Evolutionary conservation across 2,329 filamentous ascomycete genomes (phyloP).

Genomic region (Aspergillus calidoustus): DNA sequence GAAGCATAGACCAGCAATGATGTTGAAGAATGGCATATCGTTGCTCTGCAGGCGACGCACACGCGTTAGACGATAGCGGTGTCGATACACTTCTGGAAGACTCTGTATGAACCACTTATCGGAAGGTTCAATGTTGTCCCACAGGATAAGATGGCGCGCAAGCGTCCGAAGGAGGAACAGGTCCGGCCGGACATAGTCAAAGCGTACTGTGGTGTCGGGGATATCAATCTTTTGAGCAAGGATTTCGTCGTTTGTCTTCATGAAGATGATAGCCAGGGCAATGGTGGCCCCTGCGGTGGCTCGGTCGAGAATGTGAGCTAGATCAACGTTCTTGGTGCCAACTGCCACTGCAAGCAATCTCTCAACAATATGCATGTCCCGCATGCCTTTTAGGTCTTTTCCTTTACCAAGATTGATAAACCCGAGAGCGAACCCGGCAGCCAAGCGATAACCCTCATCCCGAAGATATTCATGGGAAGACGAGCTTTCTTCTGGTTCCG

Average conservation of each 20-base stretch:
- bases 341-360: slow-evolving; percentile 84
- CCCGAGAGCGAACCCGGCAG: slow-evolving; percentile 89
- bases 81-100: slow-evolving; percentile 71
- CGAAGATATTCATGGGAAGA: slow-evolving; percentile 75
- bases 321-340: slow-evolving; percentile 84
- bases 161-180: slow-evolving; percentile 88
- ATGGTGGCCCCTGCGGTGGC: slow-evolving; percentile 92
- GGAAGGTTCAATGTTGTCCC: slow-evolving; percentile 77
- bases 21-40: slow-evolving; percentile 91
- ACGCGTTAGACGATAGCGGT: slow-evolving; percentile 62
- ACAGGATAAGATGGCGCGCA: slow-evolving; percentile 89
- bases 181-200: slow-evolving; percentile 94
- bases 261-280: slow-evolving; percentile 88
- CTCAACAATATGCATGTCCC: slow-evolving; percentile 92
- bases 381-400: slow-evolving; percentile 81
- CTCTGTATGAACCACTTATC: slow-evolving; percentile 76
- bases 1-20: slow-evolving; percentile 86
- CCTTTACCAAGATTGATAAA: slow-evolving; percentile 95
- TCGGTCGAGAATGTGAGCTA: slow-evolving; percentile 90
- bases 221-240: slow-evolving; percentile 92
- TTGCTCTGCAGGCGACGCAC: slow-evolving; percentile 71
- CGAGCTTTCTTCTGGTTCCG: slow-evolving; percentile 75
- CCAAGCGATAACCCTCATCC: slow-evolving; percentile 94
- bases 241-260: slow-evolving; percentile 90
- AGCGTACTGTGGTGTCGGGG: slow-evolving; percentile 85